phyloP scores from a whole-genome alignment of 2,329 filamentous ascomycete genomes.

The Penicillium sp. region DNA sequence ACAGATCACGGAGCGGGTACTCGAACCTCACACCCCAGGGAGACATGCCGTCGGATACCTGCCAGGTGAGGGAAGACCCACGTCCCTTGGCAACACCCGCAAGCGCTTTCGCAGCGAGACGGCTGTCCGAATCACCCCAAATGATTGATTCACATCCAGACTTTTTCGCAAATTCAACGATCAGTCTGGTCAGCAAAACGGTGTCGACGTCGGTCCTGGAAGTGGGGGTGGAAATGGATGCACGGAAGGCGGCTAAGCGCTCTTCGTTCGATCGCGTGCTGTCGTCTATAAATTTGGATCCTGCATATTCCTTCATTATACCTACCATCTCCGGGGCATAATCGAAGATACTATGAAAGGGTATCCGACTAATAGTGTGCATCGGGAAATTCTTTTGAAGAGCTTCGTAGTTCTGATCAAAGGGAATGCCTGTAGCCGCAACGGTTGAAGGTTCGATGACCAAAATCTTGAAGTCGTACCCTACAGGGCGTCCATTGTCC shows the following conservation, averaged over 20 bases:
- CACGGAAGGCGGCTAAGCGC: constrained; percentile 49
- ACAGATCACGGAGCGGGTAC: constrained; percentile 75
- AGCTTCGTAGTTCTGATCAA: constrained; percentile 32
- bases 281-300: constrained; percentile 22
- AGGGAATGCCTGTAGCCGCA: constrained; percentile 15
- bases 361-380: constrained; percentile 54
- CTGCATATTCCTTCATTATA: constrained; percentile 27
- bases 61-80: constrained; percentile 73
- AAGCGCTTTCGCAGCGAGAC: constrained; percentile 75
- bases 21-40: constrained; percentile 55
- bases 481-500: constrained; percentile 46
- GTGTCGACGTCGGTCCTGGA: constrained; percentile 65
- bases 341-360: constrained; percentile 55
- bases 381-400: constrained; percentile 56
- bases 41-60: constrained; percentile 64
- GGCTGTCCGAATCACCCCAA: constrained; percentile 78
- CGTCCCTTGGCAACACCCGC: constrained; percentile 84
- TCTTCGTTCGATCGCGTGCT: constrained; percentile 31
- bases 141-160: constrained; percentile 61
- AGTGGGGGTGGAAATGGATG: constrained; percentile 61
- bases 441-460: constrained; percentile 37
- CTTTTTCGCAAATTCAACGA: constrained; percentile 56
- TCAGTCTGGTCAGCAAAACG: constrained; percentile 62
- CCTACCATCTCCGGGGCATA: constrained; percentile 31
- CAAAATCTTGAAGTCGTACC: constrained; percentile 53